phyloP scores from a whole-genome alignment of 768 basidiomycete genomes.

The Russula olivacea region DNA sequence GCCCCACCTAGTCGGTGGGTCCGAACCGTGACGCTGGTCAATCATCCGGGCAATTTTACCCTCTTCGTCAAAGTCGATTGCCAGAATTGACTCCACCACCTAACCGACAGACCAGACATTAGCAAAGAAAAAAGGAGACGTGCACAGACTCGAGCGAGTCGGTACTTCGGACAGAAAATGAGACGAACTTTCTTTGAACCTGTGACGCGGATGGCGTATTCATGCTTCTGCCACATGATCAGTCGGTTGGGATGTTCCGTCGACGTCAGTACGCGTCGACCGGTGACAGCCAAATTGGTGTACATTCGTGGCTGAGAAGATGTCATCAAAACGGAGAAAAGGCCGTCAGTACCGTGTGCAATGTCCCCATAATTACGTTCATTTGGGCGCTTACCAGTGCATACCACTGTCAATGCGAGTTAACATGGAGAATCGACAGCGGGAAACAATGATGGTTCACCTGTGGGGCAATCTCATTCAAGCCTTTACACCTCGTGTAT shows the following conservation, averaged over 20 bases:
- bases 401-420: conserved; percentile 41
- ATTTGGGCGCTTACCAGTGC: conserved; percentile 39
- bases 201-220: conserved; percentile 51
- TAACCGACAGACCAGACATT: conserved; percentile 27
- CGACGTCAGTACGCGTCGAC: conserved; percentile 53
- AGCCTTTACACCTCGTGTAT: conserved; percentile 22
- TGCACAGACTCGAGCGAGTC: not conserved
- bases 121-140: not conserved
- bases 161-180: not conserved
- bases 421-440: not conserved
- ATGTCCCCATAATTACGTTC: not conserved
- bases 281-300: conserved; percentile 44
- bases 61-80: conserved; percentile 59
- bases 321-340: not conserved
- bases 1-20: conserved; percentile 45
- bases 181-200: conserved; percentile 45
- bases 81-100: conserved; percentile 54
- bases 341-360: not conserved
- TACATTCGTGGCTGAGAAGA: conserved; percentile 47
- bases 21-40: conserved; percentile 57
- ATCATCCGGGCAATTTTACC: conserved; percentile 53
- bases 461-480: conserved; percentile 27
- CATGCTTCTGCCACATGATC: conserved; percentile 53
- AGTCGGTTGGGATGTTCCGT: conserved; percentile 53
- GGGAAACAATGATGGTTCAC: conserved; percentile 4